A percentile compares a stretch with the other conserved stretches of the same genome.
Evolutionary conservation across 2,329 filamentous ascomycete genomes (phyloP).

Genomic region (Fusarium oxysporum): DNA sequence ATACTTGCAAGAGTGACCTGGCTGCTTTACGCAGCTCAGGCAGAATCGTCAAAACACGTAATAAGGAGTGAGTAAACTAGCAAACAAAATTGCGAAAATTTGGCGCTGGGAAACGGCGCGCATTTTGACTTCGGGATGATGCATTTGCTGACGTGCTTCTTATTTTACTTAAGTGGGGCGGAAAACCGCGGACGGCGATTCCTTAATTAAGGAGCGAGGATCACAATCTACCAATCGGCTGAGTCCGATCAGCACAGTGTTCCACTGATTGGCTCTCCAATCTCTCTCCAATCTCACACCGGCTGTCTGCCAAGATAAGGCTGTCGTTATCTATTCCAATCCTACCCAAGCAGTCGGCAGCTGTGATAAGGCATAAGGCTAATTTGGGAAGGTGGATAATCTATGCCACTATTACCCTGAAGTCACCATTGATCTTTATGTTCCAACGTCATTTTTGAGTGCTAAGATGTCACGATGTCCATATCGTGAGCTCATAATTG

Average conservation of each 20-base stretch:
- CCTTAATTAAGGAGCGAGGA: neutral
- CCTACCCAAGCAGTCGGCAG: neutral
- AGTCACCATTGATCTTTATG: accelerated
- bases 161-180: conserved; percentile 7
- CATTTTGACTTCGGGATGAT: conserved; percentile 3
- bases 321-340: neutral
- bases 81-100: neutral
- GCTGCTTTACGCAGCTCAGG: neutral
- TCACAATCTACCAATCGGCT: conserved; percentile 7
- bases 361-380: neutral
- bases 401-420: neutral
- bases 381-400: neutral
- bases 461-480: neutral
- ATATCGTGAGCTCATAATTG: neutral
- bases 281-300: conserved; percentile 5
- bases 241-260: neutral
- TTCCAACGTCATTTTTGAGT: neutral
- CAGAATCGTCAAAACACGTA: neutral
- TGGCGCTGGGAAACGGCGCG: neutral
- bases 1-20: neutral
- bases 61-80: neutral
- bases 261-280: conserved; percentile 4
- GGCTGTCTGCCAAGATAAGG: neutral
- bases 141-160: neutral
- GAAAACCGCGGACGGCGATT: conserved; percentile 8